A percentile compares a stretch with the other conserved stretches of the same genome.
phyloP scores from a whole-genome alignment of 331 rosid genomes.

The Stylosanthes scabra region DNA sequence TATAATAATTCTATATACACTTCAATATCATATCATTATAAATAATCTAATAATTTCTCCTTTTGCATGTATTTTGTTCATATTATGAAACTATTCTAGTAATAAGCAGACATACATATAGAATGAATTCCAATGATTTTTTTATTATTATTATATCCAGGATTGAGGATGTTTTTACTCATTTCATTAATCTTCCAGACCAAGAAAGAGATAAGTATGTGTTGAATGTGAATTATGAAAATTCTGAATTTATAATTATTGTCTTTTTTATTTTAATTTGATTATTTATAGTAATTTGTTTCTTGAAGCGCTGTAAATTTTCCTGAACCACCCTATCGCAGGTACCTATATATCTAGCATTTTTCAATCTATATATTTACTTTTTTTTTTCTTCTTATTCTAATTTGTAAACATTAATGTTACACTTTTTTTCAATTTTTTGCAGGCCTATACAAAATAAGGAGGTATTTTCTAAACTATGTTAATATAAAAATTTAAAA shows the following conservation, averaged over 20 bases:
- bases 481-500: not conserved
- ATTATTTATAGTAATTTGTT: slow-evolving; percentile 27
- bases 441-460: slow-evolving; percentile 52
- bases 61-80: not conserved
- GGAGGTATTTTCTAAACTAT: slow-evolving; percentile 40
- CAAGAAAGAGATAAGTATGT: slow-evolving; percentile 84
- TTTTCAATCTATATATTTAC: not conserved
- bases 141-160: slow-evolving; percentile 40
- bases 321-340: slow-evolving; percentile 52
- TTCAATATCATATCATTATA: no score
- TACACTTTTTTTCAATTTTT: not conserved
- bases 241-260: not conserved
- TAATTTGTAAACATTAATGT: not conserved
- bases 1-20: no score
- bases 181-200: slow-evolving; percentile 75
- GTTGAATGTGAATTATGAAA: not conserved
- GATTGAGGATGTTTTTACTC: slow-evolving; percentile 83
- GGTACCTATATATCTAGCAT: slow-evolving; percentile 32
- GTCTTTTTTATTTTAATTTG: slow-evolving; percentile 26
- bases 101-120: not conserved
- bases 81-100: not conserved
- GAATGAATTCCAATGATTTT: not conserved
- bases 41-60: not conserved
- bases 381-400: slow-evolving; percentile 8
- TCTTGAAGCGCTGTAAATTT: slow-evolving; percentile 58